phyloP scores from a whole-genome alignment of 257 asterid genomes.

The Galeopsis tetrahit region DNA sequence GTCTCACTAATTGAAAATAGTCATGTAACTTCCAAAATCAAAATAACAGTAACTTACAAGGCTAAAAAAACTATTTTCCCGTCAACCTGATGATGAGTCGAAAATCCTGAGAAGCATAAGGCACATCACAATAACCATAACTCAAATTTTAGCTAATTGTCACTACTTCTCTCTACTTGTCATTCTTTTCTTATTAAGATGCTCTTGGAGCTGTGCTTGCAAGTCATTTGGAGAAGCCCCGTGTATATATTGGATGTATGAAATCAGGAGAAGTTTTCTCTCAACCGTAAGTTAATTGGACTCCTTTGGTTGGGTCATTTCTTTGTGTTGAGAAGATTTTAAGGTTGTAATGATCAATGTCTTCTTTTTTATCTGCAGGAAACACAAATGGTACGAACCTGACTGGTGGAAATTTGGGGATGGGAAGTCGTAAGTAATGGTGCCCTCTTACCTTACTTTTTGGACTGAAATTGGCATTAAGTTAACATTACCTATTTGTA shows the following conservation, averaged over 20 bases:
- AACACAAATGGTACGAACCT: constrained; percentile 88
- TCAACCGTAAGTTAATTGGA: constrained; percentile 61
- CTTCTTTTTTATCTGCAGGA: constrained; percentile 49
- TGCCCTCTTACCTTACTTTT: constrained; percentile 19
- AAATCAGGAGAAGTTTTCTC: constrained; percentile 93
- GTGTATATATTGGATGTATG: constrained; percentile 90
- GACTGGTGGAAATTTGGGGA: constrained; percentile 99
- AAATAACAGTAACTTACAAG: no score
- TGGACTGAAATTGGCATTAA: constrained; percentile 18
- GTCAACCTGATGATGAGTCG: no score
- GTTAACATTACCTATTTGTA: neutral
- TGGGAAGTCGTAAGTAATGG: constrained; percentile 78
- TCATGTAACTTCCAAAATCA: no score
- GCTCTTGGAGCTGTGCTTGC: constrained; percentile 78
- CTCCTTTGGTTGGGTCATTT: constrained; percentile 26
- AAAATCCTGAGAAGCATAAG: no score
- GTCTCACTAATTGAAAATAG: no score
- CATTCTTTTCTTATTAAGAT: constrained; percentile 50
- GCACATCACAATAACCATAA: neutral
- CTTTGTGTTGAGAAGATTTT: constrained; percentile 20
- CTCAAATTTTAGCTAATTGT: constrained; percentile 22
- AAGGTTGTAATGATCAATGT: constrained; percentile 13
- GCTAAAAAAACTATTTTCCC: no score
- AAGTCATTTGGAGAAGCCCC: constrained; percentile 75
- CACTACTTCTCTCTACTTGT: constrained; percentile 21